These are phyloP conservation scores for Agaricus subrufescens DNA, from an alignment of 768 basidiomycete species.

Conservation along the genomic window DNA sequence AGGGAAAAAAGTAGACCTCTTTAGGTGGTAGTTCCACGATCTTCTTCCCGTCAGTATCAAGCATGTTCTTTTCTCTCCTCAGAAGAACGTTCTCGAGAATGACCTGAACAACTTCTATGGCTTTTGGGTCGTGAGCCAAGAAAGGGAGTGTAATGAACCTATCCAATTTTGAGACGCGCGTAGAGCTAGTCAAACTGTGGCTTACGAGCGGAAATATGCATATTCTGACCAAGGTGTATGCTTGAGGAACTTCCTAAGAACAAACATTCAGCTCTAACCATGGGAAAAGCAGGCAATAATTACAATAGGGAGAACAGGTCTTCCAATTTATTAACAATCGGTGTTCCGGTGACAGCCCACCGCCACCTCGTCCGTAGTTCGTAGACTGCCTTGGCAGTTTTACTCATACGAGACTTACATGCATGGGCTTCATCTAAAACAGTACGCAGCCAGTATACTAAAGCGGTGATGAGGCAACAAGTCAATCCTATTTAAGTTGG, in stretches of 20 bases:
- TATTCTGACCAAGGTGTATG: slow-evolving; percentile 81
- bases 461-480: slow-evolving; percentile 3
- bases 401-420: slow-evolving; percentile 86
- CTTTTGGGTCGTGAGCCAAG: slow-evolving; percentile 85
- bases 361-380: slow-evolving; percentile 72
- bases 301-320: slow-evolving; percentile 85
- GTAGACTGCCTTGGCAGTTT: slow-evolving; percentile 86
- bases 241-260: slow-evolving; percentile 63
- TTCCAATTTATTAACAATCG: slow-evolving; percentile 91
- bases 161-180: background rate
- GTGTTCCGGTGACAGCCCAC: slow-evolving; percentile 95
- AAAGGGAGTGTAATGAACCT: slow-evolving; percentile 93
- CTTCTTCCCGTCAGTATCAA: slow-evolving; percentile 75
- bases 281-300: slow-evolving; percentile 12
- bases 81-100: slow-evolving; percentile 86
- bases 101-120: slow-evolving; percentile 92
- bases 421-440: slow-evolving; percentile 94
- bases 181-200: background rate
- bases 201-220: slow-evolving; percentile 86
- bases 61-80: slow-evolving; percentile 91
- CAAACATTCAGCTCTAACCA: background rate
- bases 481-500: background rate
- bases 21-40: slow-evolving; percentile 90
- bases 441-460: slow-evolving; percentile 78
- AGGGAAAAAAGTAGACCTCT: slow-evolving; percentile 42